Evolutionary conservation across 2,329 filamentous ascomycete species (phyloP), one percentile per base, ranked within the genome.

Genomic region (Mycosphaerella sp.): DNA sequence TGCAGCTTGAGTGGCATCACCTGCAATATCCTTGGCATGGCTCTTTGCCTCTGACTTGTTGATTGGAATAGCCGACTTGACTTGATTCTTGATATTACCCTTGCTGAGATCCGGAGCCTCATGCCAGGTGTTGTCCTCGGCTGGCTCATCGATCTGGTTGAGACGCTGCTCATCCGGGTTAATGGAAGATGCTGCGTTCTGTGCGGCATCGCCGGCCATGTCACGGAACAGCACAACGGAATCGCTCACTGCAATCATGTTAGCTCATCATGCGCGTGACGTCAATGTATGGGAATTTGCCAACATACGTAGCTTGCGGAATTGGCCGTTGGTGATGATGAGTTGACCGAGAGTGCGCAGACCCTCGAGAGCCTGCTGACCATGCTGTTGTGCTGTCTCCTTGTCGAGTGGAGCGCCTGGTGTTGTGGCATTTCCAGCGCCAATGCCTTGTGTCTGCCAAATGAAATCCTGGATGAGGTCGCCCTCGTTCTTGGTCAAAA

Each of bases 401-500:
- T 89, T 94, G 66, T 82, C 79, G 42, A 95, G 62, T 0, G 89
- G 85, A 1, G 81, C 79, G 50, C 77, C 75, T 3, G 88, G 87
- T 1, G 76, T 70, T 52, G 73, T 69, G 21, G 87, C 77, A 45
- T 79, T 75, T 62, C 77, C 83, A 51, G 80, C 73, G 47, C 82
- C 80, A 56, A 93, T 83, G 41, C 86, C 79, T 66, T 89, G 82
- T 0, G 89, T 90, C 67, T 95, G 87, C 86, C 87, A 98, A 71
- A 97, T 88, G 71, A 98, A 97, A 64, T 98, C 90, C 67, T 98
- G 93, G 16, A 98, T 75, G 52, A 97, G 73, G 64, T 98, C 89
- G 66, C 90, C 93, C 53, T 95, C 81, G 67, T 98, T 98, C 79
- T 97, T 98, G 73, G 85, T 86, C 21, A 98, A 76, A 7, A 97